Conservation (phyloP, 1,284 basidiomycete genomes). For the Trametes sp. region DNA sequence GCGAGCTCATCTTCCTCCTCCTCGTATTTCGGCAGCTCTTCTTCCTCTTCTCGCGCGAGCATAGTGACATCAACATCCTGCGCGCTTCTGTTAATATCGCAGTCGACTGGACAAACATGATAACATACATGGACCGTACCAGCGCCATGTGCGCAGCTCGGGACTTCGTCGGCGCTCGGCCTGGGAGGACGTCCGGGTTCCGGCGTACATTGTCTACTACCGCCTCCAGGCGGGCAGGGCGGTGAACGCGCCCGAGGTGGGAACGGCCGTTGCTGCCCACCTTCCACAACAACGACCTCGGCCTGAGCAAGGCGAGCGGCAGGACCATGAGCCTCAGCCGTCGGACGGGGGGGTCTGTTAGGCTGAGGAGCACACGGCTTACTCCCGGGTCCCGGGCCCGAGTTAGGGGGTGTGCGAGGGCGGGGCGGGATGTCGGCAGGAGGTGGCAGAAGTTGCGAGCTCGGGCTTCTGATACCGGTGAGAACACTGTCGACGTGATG, state of each 20-base stretch:
- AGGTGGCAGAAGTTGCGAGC: not conserved
- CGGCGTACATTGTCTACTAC: slow-evolving; percentile 12
- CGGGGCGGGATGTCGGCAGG: slow-evolving; percentile 21
- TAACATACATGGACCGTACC: not conserved
- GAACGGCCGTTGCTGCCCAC: not conserved
- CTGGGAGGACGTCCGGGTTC: slow-evolving; percentile 1
- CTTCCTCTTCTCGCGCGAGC: not conserved
- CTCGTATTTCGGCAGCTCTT: not conserved
- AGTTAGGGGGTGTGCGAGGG: slow-evolving; percentile 16
- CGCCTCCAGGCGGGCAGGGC: not conserved
- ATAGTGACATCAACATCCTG: not conserved
- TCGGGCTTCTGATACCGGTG: not conserved
- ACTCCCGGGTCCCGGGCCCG: slow-evolving; percentile 8
- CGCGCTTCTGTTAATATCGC: not conserved
- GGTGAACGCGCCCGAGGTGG: slow-evolving; percentile 17
- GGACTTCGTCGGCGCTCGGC: not conserved
- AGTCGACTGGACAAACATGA: not conserved
- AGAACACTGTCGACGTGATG: not conserved
- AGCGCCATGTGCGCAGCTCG: too few species aligned
- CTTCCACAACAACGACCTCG: not conserved
- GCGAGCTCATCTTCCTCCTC: not conserved
- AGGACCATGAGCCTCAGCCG: not conserved
- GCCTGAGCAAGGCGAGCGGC: not conserved
- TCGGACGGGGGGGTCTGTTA: slow-evolving; percentile 1
- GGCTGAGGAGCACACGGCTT: slow-evolving; percentile 11